Base-by-base conservation (phyloP, 108 stramenopile genomes). In the Stephanodiscus triporus region DNA sequence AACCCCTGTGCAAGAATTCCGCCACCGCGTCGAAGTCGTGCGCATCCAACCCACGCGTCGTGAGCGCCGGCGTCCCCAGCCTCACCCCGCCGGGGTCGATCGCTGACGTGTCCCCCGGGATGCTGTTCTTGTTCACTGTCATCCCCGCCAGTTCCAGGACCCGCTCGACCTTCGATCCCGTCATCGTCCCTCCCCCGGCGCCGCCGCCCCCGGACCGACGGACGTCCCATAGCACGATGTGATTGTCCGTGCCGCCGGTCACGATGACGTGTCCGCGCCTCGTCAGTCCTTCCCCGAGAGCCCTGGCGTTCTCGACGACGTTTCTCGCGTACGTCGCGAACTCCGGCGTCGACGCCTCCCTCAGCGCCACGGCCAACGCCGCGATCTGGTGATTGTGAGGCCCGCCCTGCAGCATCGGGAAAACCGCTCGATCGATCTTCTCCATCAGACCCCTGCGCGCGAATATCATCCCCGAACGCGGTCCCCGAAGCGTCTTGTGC, bases 191-290 rank as follows among this genome's bases (percentile, higher is more conserved):
- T 1, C 40, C 40, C 40, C 40, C 16, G 43, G 16, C 14, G 43
- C 13, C 0, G 43, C 16, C 13, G 92, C 96, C 68, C 8, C 92
- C 87, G 2, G 96, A 93, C 43, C 95, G 90, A n/a, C n/a, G n/a
- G 8, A 98, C 94, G 86, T 99, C 97, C 99, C 99, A 99, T 2
- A 99, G 79, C 24, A 99, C 48, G 34, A 99, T 88, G 85, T 99
- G 99, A 89, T 99, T 99, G 82, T 98, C 98, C 10, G 98, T 99
- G 16, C 99, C 99, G 22, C 98, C 98, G 3, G 98, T 99, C 47
- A 95, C 98, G 64, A 99, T 72, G 23, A 57, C 84, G 81, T 99
- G 93, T 19, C 98, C 98, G 48, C 92, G 65, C 40, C 82, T 78
- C 40, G 78, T 47, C 54, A 99, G 85, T 13, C 89, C 89, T 43